Evolutionary conservation across 2,329 filamentous ascomycete genomes (phyloP), one percentile per base, ranked within the genome.

Genomic region (Domatiomyces catenatus): DNA sequence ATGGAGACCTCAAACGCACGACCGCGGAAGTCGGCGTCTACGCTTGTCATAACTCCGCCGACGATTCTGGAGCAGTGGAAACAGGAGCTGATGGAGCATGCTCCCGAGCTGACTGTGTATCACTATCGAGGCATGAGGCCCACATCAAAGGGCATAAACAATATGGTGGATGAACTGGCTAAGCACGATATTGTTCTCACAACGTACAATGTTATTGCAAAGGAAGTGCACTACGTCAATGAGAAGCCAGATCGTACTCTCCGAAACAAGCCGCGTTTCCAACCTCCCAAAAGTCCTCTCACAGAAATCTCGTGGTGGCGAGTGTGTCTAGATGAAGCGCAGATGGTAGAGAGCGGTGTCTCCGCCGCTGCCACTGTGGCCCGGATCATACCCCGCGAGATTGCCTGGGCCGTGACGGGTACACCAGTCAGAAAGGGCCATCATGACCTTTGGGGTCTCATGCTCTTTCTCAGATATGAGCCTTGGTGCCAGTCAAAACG

Each of bases 281-380:
- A 80, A 53, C 75, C 81, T 24, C 74, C 75, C 2, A 81, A 74
- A 48, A 92, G 86, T 3, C 89, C 89, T 0, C 71, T 96, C 5
- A 80, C 89, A 8, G 77, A 84, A 57, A 78, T 95, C 17, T 79
- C 75, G 1, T 96, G 87, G 88, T 95, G 88, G 87, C 76, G 90
- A 43, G 78, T 94, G 1, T 79, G 76, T 59, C 69, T 81, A 22
- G 78, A 81, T 57, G 78, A 71, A 59, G 70, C 90, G 0, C 92
- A 98, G 62, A 94, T 94, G 84, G 81, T 96, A 43, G 90, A 96
- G 63, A 90, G 79, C 57, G 87, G 88, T 32, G 81, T 93, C 3
- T 89, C 80, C 59, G 82, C 86, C 58, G 86, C 90, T 24, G 89
- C 92, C 1, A 78, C 75, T 46, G 80, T 95, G 12, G 88, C 88